phyloP scores from a whole-genome alignment of 768 basidiomycete genomes.

The Tremella fuciformis region DNA sequence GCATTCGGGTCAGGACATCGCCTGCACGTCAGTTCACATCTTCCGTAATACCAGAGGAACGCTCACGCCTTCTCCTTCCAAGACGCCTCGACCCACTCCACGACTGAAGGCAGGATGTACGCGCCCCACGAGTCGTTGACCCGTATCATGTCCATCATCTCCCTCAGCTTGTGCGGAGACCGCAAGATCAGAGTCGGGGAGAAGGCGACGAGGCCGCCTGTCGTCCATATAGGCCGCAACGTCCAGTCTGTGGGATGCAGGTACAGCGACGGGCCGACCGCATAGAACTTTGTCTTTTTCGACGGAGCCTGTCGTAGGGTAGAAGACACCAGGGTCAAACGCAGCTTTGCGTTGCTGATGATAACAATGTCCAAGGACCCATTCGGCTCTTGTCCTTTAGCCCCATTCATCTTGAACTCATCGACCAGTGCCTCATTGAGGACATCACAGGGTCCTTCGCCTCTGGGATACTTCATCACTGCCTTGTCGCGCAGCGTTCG shows the following conservation, averaged over 20 bases:
- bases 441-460: slow-evolving; percentile 4
- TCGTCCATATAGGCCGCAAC: slow-evolving; percentile 10
- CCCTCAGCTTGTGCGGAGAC: slow-evolving; percentile 21
- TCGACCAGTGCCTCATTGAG: slow-evolving; percentile 5
- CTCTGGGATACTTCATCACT: slow-evolving; percentile 7
- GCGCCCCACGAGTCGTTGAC: slow-evolving; percentile 26
- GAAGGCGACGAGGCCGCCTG: slow-evolving; percentile 40
- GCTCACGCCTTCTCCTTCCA: slow-evolving; percentile 11
- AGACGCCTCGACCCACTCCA: slow-evolving; percentile 25
- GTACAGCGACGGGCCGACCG: slow-evolving; percentile 15
- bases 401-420: slow-evolving; percentile 4
- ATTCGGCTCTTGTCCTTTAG: neutral
- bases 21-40: neutral
- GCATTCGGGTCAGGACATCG: neutral
- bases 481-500: slow-evolving; percentile 1
- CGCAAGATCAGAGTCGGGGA: slow-evolving; percentile 34
- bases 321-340: slow-evolving; percentile 7
- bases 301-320: slow-evolving; percentile 3
- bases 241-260: slow-evolving; percentile 15
- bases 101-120: slow-evolving; percentile 28
- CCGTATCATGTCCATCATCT: slow-evolving; percentile 26
- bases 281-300: slow-evolving; percentile 15
- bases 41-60: no score
- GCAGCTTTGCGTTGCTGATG: slow-evolving; percentile 9
- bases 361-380: slow-evolving; percentile 7